Conservation (phyloP, 495 filamentous ascomycete species). For the Penicillium turbatum region DNA sequence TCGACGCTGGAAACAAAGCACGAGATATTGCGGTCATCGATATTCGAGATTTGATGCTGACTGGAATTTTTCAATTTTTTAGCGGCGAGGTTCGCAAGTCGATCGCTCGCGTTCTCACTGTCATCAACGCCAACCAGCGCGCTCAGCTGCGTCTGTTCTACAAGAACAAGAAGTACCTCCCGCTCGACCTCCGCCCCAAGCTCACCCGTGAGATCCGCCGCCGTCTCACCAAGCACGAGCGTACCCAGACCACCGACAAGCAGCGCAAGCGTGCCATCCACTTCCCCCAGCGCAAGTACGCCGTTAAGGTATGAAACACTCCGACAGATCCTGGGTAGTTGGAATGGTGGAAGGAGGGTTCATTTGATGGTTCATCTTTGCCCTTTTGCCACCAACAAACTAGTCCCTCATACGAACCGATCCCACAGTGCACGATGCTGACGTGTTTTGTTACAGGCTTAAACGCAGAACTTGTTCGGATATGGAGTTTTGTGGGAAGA, state of each 20-base stretch:
- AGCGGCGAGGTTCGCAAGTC: conserved; percentile 99
- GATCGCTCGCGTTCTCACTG: conserved; percentile 94
- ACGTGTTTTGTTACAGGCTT: conserved; percentile 29
- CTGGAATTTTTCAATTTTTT: conserved; percentile 16
- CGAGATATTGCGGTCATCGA: conserved; percentile 1
- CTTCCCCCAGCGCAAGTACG: conserved; percentile 98
- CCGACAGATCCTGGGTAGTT: neutral
- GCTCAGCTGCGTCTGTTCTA: conserved; percentile 98
- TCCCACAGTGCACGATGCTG: conserved; percentile 1
- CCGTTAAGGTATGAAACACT: conserved; percentile 76
- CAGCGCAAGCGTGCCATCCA: conserved; percentile 89
- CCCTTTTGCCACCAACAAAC: neutral
- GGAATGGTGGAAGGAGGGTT: neutral
- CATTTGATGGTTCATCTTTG: neutral
- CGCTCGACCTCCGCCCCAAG: conserved; percentile 95
- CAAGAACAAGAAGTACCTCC: conserved; percentile 98
- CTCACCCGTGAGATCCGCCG: conserved; percentile 93
- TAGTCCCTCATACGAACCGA: neutral
- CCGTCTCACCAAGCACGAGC: conserved; percentile 85
- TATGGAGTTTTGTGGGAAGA: conserved; percentile 42
- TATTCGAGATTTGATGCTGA: conserved; percentile 22
- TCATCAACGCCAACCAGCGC: conserved; percentile 99
- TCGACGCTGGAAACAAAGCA: neutral
- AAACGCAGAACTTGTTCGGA: conserved; percentile 40
- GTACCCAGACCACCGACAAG: conserved; percentile 73